Conservation (phyloP, 2,329 filamentous ascomycete species). For the Fusarium succisae region DNA sequence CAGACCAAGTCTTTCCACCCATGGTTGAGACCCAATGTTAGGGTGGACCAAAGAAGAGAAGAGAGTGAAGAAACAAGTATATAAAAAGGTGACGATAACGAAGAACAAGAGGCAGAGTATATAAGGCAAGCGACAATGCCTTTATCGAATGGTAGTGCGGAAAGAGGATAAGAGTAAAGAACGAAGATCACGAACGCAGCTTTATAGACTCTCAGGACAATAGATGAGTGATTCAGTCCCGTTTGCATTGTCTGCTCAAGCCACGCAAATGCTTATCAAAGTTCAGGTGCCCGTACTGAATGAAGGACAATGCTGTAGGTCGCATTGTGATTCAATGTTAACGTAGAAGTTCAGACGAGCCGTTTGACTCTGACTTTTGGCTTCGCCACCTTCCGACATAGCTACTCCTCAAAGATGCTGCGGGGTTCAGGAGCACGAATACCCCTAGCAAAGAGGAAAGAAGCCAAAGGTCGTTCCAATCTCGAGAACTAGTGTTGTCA, state of each 20-base stretch:
- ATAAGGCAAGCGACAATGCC: conserved; percentile 1
- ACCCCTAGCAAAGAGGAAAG: conserved; percentile 53
- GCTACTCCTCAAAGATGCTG: conserved; percentile 57
- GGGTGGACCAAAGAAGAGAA: background rate
- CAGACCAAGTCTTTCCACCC: conserved; percentile 62
- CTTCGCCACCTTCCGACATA: background rate
- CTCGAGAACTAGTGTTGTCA: conserved; percentile 56
- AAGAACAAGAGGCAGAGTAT: background rate
- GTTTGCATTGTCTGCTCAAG: background rate
- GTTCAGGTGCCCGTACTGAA: conserved; percentile 12
- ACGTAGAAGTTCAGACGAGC: conserved; percentile 4
- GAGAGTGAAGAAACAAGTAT: background rate
- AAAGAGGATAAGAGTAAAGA: conserved; percentile 7
- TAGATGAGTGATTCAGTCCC: conserved; percentile 41
- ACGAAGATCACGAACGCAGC: background rate
- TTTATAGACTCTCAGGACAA: conserved; percentile 33
- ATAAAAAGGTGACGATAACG: background rate
- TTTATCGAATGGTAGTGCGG: background rate
- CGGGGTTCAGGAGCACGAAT: conserved; percentile 53
- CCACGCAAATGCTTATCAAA: conserved; percentile 6
- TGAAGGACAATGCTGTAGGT: conserved; percentile 7
- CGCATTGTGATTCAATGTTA: conserved; percentile 27
- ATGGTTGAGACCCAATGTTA: conserved; percentile 45
- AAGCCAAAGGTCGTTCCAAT: conserved; percentile 55
- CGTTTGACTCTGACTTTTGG: background rate